Conservation (phyloP, 2,329 filamentous ascomycete genomes). For the Calonectria pteridis region DNA sequence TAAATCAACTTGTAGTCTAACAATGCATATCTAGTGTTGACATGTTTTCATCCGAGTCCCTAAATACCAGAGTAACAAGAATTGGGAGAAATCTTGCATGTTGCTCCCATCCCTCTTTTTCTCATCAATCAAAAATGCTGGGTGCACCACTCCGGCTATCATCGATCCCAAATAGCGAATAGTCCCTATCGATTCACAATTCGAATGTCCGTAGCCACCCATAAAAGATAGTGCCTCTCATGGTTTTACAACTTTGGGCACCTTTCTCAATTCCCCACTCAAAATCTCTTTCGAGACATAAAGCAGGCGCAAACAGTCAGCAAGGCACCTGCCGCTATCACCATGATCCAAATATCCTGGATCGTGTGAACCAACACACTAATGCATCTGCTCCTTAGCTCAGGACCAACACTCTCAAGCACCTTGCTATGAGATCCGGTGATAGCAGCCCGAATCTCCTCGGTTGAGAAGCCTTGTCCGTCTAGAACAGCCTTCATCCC, state of each 20-base stretch:
- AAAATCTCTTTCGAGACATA: conserved; percentile 26
- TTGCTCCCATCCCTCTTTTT: background rate
- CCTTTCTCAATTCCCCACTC: background rate
- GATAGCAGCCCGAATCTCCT: conserved; percentile 30
- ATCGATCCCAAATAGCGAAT: background rate
- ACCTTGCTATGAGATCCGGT: conserved; percentile 29
- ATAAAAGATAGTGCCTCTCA: background rate
- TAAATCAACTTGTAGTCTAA: background rate
- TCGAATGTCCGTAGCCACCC: too few relatives aligned
- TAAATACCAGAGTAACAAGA: too few relatives aligned
- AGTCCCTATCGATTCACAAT: too few relatives aligned
- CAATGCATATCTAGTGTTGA: background rate
- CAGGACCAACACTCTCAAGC: conserved; percentile 15
- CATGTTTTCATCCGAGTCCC: background rate
- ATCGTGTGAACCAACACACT: conserved; percentile 29
- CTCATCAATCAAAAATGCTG: background rate
- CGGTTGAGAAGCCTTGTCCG: conserved; percentile 24
- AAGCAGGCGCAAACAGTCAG: conserved; percentile 27
- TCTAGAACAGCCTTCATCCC: conserved; percentile 25
- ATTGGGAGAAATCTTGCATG: too few relatives aligned
- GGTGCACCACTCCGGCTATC: background rate
- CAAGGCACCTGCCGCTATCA: conserved; percentile 27
- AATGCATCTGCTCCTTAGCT: conserved; percentile 19
- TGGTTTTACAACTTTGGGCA: background rate
- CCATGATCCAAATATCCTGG: conserved; percentile 33